Conservation (phyloP, 495 filamentous ascomycete species). For the Hamigera avellanea region DNA sequence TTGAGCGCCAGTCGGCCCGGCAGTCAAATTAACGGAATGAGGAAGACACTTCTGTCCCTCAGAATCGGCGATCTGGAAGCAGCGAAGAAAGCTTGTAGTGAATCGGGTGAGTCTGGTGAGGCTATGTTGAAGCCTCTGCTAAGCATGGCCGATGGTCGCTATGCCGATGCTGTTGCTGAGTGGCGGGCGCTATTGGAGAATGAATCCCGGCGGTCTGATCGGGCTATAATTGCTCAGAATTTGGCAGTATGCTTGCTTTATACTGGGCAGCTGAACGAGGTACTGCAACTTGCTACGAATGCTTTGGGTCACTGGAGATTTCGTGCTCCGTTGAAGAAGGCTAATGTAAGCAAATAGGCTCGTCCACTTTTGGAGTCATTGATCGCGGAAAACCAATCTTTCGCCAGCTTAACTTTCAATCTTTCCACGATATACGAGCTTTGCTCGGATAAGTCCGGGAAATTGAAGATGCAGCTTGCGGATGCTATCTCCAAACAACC, state of each 20-base stretch:
- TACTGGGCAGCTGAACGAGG: conserved; percentile 61
- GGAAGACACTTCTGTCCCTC: conserved; percentile 57
- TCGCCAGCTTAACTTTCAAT: conserved; percentile 76
- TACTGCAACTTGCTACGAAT: conserved; percentile 19
- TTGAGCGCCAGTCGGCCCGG: conserved; percentile 25
- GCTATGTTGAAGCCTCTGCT: conserved; percentile 50
- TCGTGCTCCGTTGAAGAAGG: neutral
- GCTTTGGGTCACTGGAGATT: too few species aligned
- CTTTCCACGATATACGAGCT: conserved; percentile 86
- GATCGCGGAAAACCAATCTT: conserved; percentile 47
- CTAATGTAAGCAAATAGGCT: conserved; percentile 27
- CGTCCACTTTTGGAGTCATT: conserved; percentile 51
- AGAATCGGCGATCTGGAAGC: conserved; percentile 64
- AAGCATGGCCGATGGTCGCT: conserved; percentile 69
- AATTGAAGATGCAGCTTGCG: conserved; percentile 56
- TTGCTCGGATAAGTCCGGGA: conserved; percentile 62
- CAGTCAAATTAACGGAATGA: conserved; percentile 21
- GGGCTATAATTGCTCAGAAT: conserved; percentile 58
- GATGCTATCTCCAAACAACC: conserved; percentile 51
- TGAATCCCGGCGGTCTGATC: conserved; percentile 18
- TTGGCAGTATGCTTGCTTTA: conserved; percentile 75
- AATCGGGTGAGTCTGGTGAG: conserved; percentile 11
- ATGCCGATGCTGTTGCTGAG: conserved; percentile 43
- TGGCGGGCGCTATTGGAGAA: conserved; percentile 48
- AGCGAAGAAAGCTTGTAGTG: conserved; percentile 38